A percentile compares a stretch with the other conserved stretches of the same genome.
Conservation (phyloP, 108 stramenopile genomes). For the Nannochloropsis oceanica region DNA sequence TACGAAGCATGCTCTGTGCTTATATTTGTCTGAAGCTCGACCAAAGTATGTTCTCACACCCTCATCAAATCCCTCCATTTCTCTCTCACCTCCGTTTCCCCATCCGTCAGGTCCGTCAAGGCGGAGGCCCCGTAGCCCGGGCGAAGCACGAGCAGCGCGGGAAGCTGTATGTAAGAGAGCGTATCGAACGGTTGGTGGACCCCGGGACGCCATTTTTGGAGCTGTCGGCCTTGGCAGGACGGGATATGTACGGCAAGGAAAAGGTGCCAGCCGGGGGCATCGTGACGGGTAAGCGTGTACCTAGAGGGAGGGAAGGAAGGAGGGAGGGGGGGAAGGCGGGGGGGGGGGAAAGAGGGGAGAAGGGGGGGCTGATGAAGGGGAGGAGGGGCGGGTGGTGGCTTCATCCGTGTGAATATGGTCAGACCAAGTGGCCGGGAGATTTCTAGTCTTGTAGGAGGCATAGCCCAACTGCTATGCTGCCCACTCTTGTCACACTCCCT, state of each 20-base stretch:
- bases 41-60: too few species aligned
- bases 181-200: slow-evolving; percentile 73
- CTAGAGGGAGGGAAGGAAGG: not conserved
- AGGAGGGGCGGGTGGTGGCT: too few species aligned
- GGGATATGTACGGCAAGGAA: slow-evolving; percentile 25
- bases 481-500: too few species aligned
- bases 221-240: slow-evolving; percentile 74
- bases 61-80: not conserved
- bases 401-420: too few species aligned
- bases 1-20: too few species aligned
- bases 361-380: too few species aligned
- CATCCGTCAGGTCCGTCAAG: slow-evolving; percentile 1
- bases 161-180: slow-evolving; percentile 80
- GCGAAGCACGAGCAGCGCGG: slow-evolving; percentile 59
- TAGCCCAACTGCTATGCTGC: too few species aligned
- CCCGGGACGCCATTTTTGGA: slow-evolving; percentile 84
- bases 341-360: not conserved
- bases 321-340: not conserved
- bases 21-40: too few species aligned
- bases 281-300: slow-evolving; percentile 50
- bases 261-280: slow-evolving; percentile 72
- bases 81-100: not conserved
- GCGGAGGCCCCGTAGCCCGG: slow-evolving; percentile 47
- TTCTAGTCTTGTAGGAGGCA: too few species aligned
- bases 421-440: too few species aligned